phyloP scores from a whole-genome alignment of 257 asterid species.

The Jasminum sambac region DNA sequence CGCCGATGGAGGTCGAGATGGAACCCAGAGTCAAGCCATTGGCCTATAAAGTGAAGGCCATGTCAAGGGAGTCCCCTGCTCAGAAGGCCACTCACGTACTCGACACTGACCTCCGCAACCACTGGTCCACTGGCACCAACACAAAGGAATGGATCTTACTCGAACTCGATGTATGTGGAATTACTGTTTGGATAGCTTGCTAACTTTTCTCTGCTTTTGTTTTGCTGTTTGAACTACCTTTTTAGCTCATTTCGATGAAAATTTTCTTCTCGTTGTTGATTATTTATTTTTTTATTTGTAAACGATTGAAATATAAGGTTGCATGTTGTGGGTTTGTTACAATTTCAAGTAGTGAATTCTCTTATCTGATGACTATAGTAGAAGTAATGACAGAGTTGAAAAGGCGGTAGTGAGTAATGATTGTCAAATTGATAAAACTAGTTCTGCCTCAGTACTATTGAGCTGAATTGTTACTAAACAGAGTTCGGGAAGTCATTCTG shows the following conservation, averaged over 20 bases:
- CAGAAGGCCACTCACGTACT: constrained; percentile 86
- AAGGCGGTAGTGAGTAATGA: background rate
- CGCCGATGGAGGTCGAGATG: constrained; percentile 79
- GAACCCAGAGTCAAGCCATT: constrained; percentile 88
- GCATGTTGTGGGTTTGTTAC: constrained; percentile 9
- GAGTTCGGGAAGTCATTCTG: background rate
- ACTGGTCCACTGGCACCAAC: constrained; percentile 96
- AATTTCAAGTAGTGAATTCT: background rate
- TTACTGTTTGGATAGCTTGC: constrained; percentile 9
- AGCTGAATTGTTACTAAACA: background rate
- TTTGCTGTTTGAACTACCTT: background rate
- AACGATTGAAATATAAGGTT: constrained; percentile 18
- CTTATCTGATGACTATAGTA: background rate
- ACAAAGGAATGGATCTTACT: constrained; percentile 98
- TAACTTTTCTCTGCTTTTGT: background rate
- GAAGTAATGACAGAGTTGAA: background rate
- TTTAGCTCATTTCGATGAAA: constrained; percentile 3
- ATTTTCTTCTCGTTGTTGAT: too few species aligned
- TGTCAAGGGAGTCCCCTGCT: constrained; percentile 84
- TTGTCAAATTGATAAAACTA: background rate
- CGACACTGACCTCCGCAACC: constrained; percentile 91
- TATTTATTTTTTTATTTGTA: constrained; percentile 2
- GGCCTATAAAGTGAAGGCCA: constrained; percentile 82
- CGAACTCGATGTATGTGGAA: constrained; percentile 76
- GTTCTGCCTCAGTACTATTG: background rate